These are phyloP conservation scores for Colletotrichum gigasporum DNA, from an alignment of 2,329 filamentous ascomycete genomes.

Conservation along the genomic window DNA sequence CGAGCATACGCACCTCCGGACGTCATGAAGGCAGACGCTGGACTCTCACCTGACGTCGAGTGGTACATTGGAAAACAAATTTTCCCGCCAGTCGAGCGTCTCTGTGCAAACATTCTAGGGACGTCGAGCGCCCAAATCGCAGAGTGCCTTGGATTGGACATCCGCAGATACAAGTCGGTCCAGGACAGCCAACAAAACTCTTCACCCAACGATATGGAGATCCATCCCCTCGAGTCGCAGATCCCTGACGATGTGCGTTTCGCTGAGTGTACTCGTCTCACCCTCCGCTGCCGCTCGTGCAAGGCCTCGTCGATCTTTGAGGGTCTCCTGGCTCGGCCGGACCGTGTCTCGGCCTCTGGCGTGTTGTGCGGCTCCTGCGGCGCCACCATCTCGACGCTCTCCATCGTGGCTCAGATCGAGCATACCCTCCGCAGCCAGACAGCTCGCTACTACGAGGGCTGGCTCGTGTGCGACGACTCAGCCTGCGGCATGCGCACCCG, in stretches of 20 bases:
- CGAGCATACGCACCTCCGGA: conserved; percentile 90
- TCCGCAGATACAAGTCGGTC: conserved; percentile 77
- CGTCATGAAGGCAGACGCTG: conserved; percentile 79
- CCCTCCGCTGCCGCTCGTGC: conserved; percentile 84
- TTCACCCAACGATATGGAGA: conserved; percentile 69
- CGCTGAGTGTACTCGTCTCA: conserved; percentile 79
- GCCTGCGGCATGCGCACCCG: conserved; percentile 88
- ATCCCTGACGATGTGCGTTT: conserved; percentile 93
- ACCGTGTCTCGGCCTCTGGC: conserved; percentile 76
- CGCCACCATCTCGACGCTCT: conserved; percentile 72
- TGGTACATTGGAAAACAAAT: conserved; percentile 99
- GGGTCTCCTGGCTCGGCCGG: conserved; percentile 70
- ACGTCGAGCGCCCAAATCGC: conserved; percentile 91
- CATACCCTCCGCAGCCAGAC: conserved; percentile 81
- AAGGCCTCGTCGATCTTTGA: conserved; percentile 78
- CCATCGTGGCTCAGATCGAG: conserved; percentile 87
- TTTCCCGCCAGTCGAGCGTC: conserved; percentile 94
- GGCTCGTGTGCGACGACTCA: conserved; percentile 89
- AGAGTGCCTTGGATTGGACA: conserved; percentile 92
- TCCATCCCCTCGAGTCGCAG: conserved; percentile 92
- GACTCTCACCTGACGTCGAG: conserved; percentile 88
- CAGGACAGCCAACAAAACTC: conserved; percentile 58
- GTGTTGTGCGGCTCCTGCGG: conserved; percentile 76
- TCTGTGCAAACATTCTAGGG: conserved; percentile 94
- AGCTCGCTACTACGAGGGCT: conserved; percentile 89